phyloP scores from a whole-genome alignment of 257 asterid genomes.

The Solanum gracilifrons region DNA sequence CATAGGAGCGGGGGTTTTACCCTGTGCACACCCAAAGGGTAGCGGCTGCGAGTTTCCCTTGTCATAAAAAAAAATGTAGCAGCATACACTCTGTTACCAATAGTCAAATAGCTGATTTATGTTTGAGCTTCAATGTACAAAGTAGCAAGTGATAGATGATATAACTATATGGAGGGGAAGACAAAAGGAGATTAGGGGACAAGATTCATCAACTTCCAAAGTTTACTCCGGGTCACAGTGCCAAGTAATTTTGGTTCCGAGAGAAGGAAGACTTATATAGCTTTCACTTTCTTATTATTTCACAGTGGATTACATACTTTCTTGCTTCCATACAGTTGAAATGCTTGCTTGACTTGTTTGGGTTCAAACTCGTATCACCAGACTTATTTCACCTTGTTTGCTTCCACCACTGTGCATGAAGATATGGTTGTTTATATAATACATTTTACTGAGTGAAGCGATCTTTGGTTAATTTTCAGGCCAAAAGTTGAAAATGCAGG shows the following conservation, averaged over 20 bases:
- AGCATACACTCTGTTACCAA: neutral
- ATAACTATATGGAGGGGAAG: neutral
- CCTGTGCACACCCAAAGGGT: no score
- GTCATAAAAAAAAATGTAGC: neutral
- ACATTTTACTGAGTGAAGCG: neutral
- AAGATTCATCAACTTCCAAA: neutral
- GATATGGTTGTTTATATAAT: neutral
- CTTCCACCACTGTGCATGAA: neutral
- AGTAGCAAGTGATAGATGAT: neutral
- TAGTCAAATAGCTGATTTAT: neutral
- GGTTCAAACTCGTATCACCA: neutral
- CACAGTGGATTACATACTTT: neutral
- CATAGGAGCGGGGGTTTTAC: no score
- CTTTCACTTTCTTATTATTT: neutral
- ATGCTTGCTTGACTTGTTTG: neutral
- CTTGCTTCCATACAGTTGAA: neutral
- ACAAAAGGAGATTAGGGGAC: neutral
- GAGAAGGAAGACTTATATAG: neutral
- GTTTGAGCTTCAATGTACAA: neutral
- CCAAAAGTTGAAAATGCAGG: conserved; percentile 38
- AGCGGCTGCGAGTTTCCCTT: no score
- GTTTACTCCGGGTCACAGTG: neutral
- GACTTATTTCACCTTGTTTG: neutral
- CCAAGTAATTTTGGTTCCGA: neutral
- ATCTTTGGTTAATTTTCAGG: neutral